Percentiles rank a stretch among this genome's conserved stretches.
phyloP scores from a whole-genome alignment of 2,329 filamentous ascomycete species.

The Colletotrichum liaoningense region DNA sequence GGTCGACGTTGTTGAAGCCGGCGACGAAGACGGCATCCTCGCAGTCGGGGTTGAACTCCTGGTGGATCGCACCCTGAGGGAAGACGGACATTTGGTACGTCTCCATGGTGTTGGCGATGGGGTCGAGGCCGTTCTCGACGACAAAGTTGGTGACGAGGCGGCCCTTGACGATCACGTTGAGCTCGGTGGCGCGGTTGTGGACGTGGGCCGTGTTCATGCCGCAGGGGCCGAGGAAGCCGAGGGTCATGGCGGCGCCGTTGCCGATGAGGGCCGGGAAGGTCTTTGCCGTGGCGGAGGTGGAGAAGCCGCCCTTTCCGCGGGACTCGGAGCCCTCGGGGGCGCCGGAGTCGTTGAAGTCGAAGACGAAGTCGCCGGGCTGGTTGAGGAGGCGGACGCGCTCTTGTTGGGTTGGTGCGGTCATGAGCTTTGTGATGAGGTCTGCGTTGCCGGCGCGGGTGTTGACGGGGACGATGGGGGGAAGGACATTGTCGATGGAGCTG shows the following conservation, averaged over 20 bases:
- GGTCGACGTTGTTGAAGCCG: conserved; percentile 57
- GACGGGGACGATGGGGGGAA: conserved; percentile 47
- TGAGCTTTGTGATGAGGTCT: conserved; percentile 56
- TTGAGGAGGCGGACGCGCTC: conserved; percentile 47
- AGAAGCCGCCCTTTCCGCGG: conserved; percentile 50
- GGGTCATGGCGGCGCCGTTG: conserved; percentile 57
- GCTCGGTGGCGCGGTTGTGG: conserved; percentile 60
- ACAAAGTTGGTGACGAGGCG: conserved; percentile 57
- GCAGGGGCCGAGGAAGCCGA: conserved; percentile 61
- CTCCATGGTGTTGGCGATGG: conserved; percentile 48
- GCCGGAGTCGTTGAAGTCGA: conserved; percentile 51
- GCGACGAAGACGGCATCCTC: conserved; percentile 60
- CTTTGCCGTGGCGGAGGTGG: conserved; percentile 54
- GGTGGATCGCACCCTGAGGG: conserved; percentile 61
- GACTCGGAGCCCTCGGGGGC: conserved; percentile 30
- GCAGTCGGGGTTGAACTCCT: conserved; percentile 64
- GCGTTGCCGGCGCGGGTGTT: conserved; percentile 58
- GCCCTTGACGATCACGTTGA: conserved; percentile 58
- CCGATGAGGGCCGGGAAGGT: conserved; percentile 64
- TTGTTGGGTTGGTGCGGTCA: conserved; percentile 46
- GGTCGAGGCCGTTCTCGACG: conserved; percentile 53
- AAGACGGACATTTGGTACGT: conserved; percentile 60
- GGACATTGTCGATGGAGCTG: conserved; percentile 37
- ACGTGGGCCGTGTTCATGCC: conserved; percentile 63
- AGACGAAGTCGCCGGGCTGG: conserved; percentile 53